A percentile compares a stretch with the other conserved stretches of the same genome.
Evolutionary conservation across 163 green algal species (phyloP).

Genomic region (Prototheca cutis): DNA sequence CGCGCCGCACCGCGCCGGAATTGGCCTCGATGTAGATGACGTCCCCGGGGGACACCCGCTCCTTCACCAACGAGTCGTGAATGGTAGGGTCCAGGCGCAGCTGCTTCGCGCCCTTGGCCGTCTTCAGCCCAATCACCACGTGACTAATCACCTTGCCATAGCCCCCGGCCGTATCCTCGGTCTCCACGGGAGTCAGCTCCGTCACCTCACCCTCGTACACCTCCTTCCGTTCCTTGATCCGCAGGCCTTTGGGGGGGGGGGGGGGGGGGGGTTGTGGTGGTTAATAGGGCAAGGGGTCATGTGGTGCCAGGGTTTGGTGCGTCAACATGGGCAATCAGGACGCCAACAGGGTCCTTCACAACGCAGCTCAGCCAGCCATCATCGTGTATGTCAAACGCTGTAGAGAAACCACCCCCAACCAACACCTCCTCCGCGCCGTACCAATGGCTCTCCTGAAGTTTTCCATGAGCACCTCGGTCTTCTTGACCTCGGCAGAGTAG

Average conservation of each 20-base stretch:
- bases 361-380: no score
- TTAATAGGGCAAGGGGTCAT: no score
- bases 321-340: no score
- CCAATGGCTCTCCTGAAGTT: conserved; percentile 95
- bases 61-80: conserved; percentile 87
- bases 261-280: no score
- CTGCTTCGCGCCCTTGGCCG: conserved; percentile 88
- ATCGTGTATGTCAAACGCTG: no score
- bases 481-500: conserved; percentile 97
- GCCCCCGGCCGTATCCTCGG: conserved; percentile 56
- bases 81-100: conserved; percentile 97
- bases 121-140: conserved; percentile 93
- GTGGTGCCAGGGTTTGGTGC: no score
- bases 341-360: no score
- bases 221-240: conserved; percentile 99
- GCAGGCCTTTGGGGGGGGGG: conserved; percentile 72
- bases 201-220: conserved; percentile 98
- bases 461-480: conserved; percentile 99
- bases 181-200: conserved; percentile 93
- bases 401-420: neutral
- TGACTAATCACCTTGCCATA: conserved; percentile 73
- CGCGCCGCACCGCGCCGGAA: conserved; percentile 88
- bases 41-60: conserved; percentile 80
- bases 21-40: conserved; percentile 99
- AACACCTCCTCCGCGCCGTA: conserved; percentile 18